phyloP scores from a whole-genome alignment of 2,329 filamentous ascomycete species.

The Myrmaecium sp. region DNA sequence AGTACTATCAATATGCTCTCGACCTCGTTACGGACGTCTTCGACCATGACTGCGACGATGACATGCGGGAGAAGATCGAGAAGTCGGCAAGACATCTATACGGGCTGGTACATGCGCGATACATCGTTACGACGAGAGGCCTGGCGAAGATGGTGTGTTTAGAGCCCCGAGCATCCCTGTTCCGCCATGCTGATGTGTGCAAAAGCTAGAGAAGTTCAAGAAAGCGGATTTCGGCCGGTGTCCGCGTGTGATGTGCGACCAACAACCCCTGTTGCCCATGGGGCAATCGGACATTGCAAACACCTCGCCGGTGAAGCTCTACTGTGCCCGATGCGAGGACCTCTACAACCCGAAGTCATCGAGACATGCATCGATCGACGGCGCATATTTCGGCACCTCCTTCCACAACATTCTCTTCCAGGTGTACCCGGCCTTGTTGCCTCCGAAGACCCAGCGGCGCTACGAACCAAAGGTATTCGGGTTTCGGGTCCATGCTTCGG shows the following conservation, averaged over 20 bases:
- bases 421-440: constrained; percentile 82
- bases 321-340: constrained; percentile 94
- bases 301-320: constrained; percentile 84
- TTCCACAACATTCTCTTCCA: constrained; percentile 99
- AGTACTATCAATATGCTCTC: constrained; percentile 97
- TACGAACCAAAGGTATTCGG: constrained; percentile 87
- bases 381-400: constrained; percentile 92
- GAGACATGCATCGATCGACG: constrained; percentile 86
- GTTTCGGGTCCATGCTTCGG: constrained; percentile 84
- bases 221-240: constrained; percentile 97
- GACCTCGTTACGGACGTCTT: constrained; percentile 97
- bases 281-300: constrained; percentile 81
- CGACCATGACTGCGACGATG: constrained; percentile 95
- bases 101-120: constrained; percentile 86
- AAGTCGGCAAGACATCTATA: constrained; percentile 93
- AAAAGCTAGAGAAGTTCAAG: constrained; percentile 93
- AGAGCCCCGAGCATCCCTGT: not conserved
- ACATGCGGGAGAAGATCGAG: constrained; percentile 95
- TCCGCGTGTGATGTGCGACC: constrained; percentile 86
- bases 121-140: constrained; percentile 89
- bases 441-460: constrained; percentile 66
- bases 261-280: constrained; percentile 85
- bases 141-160: constrained; percentile 79
- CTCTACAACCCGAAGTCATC: constrained; percentile 98
- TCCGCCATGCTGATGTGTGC: not conserved